These are phyloP conservation scores for Saccharum spontaneum DNA, from an alignment of 176 grass and related monocot genomes.

Conservation along the genomic window DNA sequence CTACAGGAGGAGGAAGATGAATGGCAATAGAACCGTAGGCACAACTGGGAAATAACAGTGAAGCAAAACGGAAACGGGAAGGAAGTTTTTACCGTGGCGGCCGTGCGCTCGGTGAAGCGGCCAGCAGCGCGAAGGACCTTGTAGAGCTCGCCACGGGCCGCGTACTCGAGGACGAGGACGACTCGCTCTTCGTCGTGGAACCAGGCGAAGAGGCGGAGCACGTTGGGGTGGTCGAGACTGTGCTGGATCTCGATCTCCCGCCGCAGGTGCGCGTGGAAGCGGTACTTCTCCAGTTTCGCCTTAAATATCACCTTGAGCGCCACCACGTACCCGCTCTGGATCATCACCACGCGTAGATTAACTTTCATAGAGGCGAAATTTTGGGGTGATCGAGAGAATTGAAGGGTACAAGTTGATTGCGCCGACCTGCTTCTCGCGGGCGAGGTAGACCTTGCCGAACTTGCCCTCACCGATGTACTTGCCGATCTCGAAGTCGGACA, in stretches of 20 bases:
- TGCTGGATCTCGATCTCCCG: conserved; percentile 94
- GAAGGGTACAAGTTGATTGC: background rate
- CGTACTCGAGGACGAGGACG: conserved; percentile 88
- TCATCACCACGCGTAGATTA: background rate
- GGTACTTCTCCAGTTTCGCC: conserved; percentile 89
- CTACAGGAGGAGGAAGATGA: background rate
- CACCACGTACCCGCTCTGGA: conserved; percentile 85
- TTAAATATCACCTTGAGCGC: conserved; percentile 88
- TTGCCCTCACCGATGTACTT: conserved; percentile 86
- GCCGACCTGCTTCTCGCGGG: conserved; percentile 72
- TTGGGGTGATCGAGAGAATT: background rate
- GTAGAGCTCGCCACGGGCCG: conserved; percentile 71
- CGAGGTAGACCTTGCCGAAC: conserved; percentile 93
- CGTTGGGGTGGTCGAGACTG: conserved; percentile 81
- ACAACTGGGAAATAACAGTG: background rate
- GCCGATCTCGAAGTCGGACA: conserved; percentile 76
- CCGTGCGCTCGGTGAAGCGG: conserved; percentile 61
- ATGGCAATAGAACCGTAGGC: background rate
- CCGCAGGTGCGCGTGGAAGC: conserved; percentile 63
- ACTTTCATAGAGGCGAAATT: background rate
- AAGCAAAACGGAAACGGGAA: background rate
- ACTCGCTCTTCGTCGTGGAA: conserved; percentile 80
- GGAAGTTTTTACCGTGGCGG: conserved; percentile 60
- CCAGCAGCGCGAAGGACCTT: conserved; percentile 67
- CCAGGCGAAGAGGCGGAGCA: conserved; percentile 92